Evolutionary conservation across 495 filamentous ascomycete genomes (phyloP), one percentile per base, ranked within the genome.

Genomic region (Hyaloscypha variabilis): DNA sequence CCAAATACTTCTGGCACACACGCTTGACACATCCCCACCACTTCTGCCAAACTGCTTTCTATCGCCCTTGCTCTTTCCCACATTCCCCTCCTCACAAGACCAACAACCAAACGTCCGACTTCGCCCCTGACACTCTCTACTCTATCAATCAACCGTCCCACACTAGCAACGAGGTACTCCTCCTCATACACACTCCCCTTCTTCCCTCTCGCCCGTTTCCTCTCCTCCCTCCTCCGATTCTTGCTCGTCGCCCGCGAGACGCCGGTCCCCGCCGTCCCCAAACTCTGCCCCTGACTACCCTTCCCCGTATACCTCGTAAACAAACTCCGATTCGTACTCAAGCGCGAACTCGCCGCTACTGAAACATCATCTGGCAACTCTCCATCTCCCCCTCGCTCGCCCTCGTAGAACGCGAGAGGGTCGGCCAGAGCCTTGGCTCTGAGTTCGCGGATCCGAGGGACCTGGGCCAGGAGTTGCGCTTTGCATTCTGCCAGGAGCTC

Each of bases 171-270:
- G 13, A 99, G 82, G 74, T 99, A 98, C 76, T 97, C 95, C 74
- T 98, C 95, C 72, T 99, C 95, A 73, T 98, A 99, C 5, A 99
- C 90, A 50, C 89, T 97, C 19, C 95, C 95, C 81, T 97, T 97
- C 75, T 96, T 92, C 17, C 95, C 95, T 28, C 91, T 83, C 0
- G 95, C 95, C 8, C 93, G 85, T 85, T 99, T 99, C 71, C 96
- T 88, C 81, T 99, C 95, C 75, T 98, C 95, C 19, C 91, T 81
- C 19, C 87, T 81, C 19, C 92, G 84, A 65, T 94, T 97, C 80
- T 92, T 93, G 58, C 87, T 89, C 30, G 92, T 96, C 55, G 88
- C 87, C 11, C 92, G 83, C 23, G 90, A 89, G 2, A 84, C 83
- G 21, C 82, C 83, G 54, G 85, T 88, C 1, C 78, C 82, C 1